phyloP scores from a whole-genome alignment of 305 asterid species.

The Caryopteris hybrid region DNA sequence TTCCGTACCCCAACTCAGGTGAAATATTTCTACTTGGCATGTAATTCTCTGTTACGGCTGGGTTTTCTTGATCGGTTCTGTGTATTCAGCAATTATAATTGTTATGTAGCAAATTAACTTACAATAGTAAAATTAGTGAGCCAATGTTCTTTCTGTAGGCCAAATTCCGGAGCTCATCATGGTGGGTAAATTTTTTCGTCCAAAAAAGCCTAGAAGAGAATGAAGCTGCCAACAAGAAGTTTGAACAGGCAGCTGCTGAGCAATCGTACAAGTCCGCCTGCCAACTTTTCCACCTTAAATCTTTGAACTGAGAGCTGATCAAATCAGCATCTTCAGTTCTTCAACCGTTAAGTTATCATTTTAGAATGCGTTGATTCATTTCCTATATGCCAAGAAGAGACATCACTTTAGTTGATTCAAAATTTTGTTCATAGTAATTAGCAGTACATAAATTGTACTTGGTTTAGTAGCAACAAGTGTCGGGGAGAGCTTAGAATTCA shows the following conservation, averaged over 20 bases:
- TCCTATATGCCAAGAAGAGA: slow-evolving; percentile 9
- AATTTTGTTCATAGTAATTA: slow-evolving; percentile 21
- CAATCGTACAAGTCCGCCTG: slow-evolving; percentile 52
- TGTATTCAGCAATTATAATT: neutral
- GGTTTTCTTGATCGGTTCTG: too few relatives aligned
- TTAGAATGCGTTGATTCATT: slow-evolving; percentile 8
- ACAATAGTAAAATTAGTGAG: too few relatives aligned
- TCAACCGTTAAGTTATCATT: slow-evolving; percentile 16
- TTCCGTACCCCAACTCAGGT: too few relatives aligned
- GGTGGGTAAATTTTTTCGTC: slow-evolving; percentile 73
- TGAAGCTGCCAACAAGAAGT: slow-evolving; percentile 61
- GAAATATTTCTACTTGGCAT: too few relatives aligned
- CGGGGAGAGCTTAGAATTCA: too few relatives aligned
- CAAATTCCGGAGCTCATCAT: slow-evolving; percentile 62
- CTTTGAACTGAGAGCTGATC: slow-evolving; percentile 32
- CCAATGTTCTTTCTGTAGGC: slow-evolving; percentile 40
- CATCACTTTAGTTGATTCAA: slow-evolving; percentile 11
- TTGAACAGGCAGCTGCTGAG: slow-evolving; percentile 58
- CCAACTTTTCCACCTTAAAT: slow-evolving; percentile 78
- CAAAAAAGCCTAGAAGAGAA: slow-evolving; percentile 70
- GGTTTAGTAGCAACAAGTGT: neutral
- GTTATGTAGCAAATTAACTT: too few relatives aligned
- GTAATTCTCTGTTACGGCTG: too few relatives aligned
- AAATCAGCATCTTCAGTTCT: neutral
- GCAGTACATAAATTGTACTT: slow-evolving; percentile 1